These are phyloP conservation scores for Boletellus emodensis DNA, from an alignment of 768 basidiomycete species.

Conservation along the genomic window DNA sequence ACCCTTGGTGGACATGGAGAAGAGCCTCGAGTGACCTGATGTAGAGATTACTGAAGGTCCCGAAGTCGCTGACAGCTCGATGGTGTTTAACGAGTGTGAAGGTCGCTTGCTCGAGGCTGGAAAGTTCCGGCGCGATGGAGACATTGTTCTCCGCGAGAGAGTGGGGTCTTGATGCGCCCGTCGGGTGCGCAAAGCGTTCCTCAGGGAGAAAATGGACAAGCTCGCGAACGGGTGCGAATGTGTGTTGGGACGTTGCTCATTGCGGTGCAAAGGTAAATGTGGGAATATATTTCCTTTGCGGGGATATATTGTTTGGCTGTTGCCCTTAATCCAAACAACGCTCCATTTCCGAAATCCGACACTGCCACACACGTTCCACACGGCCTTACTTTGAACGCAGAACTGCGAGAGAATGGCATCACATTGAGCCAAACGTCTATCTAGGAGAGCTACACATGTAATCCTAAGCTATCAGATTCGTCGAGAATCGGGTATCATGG, in stretches of 20 bases:
- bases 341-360: slow-evolving; percentile 4
- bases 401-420: neutral
- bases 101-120: slow-evolving; percentile 18
- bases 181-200: neutral
- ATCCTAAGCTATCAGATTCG: neutral
- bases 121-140: slow-evolving; percentile 26
- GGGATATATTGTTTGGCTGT: neutral
- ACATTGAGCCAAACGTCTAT: neutral
- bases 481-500: slow-evolving; percentile 10
- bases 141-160: slow-evolving; percentile 16
- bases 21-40: slow-evolving; percentile 19
- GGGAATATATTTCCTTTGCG: slow-evolving; percentile 16
- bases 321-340: slow-evolving; percentile 10
- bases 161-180: neutral
- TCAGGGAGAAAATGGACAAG: neutral
- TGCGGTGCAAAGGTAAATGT: neutral
- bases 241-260: neutral
- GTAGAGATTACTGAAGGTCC: slow-evolving; percentile 21
- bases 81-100: slow-evolving; percentile 1
- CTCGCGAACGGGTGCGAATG: neutral
- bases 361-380: too few relatives aligned
- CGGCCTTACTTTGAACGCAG: neutral
- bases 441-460: neutral
- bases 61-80: slow-evolving; percentile 14
- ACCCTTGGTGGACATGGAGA: slow-evolving; percentile 9